Base-by-base conservation (phyloP, 768 basidiomycete genomes). In the Dentipellis fragilis region DNA sequence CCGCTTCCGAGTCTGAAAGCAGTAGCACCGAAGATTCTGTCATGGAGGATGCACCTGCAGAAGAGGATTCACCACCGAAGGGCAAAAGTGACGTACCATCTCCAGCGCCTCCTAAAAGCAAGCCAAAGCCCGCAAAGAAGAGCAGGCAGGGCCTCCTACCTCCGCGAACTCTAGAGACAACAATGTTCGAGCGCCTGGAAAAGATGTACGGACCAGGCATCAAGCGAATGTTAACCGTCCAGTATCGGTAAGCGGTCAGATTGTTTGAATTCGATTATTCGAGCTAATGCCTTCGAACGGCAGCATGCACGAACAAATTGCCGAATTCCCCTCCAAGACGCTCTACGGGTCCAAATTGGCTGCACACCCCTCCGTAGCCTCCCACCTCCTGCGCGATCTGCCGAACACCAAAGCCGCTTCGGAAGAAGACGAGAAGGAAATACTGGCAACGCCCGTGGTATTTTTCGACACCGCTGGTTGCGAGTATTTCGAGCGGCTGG, bases 391-490 rank as follows among this genome's bases (percentile, higher is more conserved):
- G n/a, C 69, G 73, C 29, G 88, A 89, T 63, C 70, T 93, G 3
- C 77, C 86, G 0, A 79, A 79, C 36, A 71, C 77, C 14, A 67
- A 68, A 10, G 69, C 75, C 2, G 71, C 68, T 22, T 73, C 73
- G 1, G 84, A 85, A 40, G 90, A 87, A 14, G 84, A 88, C 38
- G 73, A 78, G 47, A 81, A 79, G 58, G 95, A 95, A 54, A 68
- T 81, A 3, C 71, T 97, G 6, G 79, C 74, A 3, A 87, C 79
- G 0, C 89, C 92, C 0, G 80, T 97, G 2, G 82, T 94, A 2
- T 99, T 98, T 67, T 91, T 90, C 62, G 96, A 99, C 66, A 99
- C 93, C 0, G 82, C 89, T 3, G 93, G 93, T 0, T 93, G 90
- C 62, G 93, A 96, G 66, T 95, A 90, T 64, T 96, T 85, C 63